Evolutionary conservation across 305 asterid genomes (phyloP), one percentile per base, ranked within the genome.

Genomic region (Andrographis paniculata): DNA sequence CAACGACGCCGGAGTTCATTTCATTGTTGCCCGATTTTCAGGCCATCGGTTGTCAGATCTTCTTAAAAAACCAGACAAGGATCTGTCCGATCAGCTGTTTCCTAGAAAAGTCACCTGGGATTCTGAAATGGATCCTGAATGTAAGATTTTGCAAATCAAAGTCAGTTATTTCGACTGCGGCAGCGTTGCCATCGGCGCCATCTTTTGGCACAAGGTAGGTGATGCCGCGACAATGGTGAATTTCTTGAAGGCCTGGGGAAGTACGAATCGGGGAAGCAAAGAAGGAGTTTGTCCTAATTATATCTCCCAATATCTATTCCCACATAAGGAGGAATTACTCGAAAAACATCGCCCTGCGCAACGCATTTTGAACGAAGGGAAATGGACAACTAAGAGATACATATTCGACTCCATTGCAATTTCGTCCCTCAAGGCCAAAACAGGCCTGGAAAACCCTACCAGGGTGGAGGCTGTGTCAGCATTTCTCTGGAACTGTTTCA

Each of bases 401-500:
- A 45, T 56, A n/a, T 62, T 68, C 19, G 53, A 45, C 20, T 24
- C 48, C 9, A 10, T 14, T 12, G 47, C 67, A 0, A 47, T 68
- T 14, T 13, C 42, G 1, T n/a, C 10, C 3, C 67, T 66, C 2
- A n/a, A n/a, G n/a, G n/a, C n/a, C n/a, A 64, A 42, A 48, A 37
- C 50, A 5, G 47, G 0, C 33, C 9, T 27, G 9, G 33, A 16
- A 10, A 20, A 33, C 7, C 54, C 69, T n/a, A 16, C 63, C 10
- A 60, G 74, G 1, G 64, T 68, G 0, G 62, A 60, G 14, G 63
- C 17, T n/a, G n/a, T n/a, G n/a, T n/a, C n/a, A n/a, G n/a, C n/a
- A n/a, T n/a, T n/a, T n/a, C n/a, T n/a, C n/a, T n/a, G n/a, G n/a
- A n/a, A n/a, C n/a, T n/a, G n/a, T n/a, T n/a, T n/a, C n/a, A n/a